Evolutionary conservation across 129 eudicot species (phyloP).

Genomic region (Tanacetum coccineum): DNA sequence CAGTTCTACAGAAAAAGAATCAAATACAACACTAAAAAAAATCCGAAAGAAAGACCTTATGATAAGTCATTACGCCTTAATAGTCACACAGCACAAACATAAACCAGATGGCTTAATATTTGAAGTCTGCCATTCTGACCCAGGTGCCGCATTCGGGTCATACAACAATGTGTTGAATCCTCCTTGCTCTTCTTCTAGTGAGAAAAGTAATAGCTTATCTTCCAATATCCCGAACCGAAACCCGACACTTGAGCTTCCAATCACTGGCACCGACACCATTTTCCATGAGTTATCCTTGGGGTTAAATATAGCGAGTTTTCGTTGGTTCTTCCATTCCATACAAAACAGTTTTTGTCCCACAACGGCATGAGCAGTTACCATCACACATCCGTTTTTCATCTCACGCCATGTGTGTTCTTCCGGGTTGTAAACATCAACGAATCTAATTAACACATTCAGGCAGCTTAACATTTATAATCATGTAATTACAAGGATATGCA

Average conservation of each 20-base stretch:
- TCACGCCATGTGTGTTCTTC: slow-evolving; percentile 63
- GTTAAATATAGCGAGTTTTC: slow-evolving; percentile 62
- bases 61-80: slow-evolving; percentile 52
- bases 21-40: neutral
- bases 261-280: slow-evolving; percentile 72
- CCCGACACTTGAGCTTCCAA: slow-evolving; percentile 75
- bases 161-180: slow-evolving; percentile 56
- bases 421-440: slow-evolving; percentile 77
- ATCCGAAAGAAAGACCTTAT: neutral
- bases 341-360: slow-evolving; percentile 77
- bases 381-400: slow-evolving; percentile 96
- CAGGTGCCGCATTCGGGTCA: slow-evolving; percentile 75
- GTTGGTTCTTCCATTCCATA: slow-evolving; percentile 94
- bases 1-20: neutral
- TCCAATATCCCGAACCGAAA: slow-evolving; percentile 82
- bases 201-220: slow-evolving; percentile 66
- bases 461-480: too few relatives aligned
- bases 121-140: slow-evolving; percentile 74
- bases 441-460: slow-evolving; percentile 19
- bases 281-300: slow-evolving; percentile 78
- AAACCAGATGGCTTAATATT: slow-evolving; percentile 72
- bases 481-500: too few relatives aligned
- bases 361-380: slow-evolving; percentile 96
- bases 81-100: slow-evolving; percentile 83
- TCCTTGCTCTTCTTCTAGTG: slow-evolving; percentile 53